Evolutionary conservation across 108 stramenopile species (phyloP).

Genomic region (Schizochytrium sp.): DNA sequence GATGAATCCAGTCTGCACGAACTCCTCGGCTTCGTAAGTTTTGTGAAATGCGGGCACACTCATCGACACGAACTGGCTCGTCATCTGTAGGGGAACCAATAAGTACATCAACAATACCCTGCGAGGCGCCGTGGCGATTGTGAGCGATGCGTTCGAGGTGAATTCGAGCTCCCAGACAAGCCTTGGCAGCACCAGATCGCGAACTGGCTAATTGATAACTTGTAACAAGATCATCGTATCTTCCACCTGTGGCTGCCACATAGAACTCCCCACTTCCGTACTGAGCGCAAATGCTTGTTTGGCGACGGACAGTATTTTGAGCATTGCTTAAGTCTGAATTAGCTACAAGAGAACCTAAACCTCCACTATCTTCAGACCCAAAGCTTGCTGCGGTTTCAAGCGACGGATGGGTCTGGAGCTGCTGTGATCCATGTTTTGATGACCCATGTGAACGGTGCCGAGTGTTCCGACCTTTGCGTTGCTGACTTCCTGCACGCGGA

Average conservation of each 20-base stretch:
- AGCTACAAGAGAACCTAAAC: too few relatives aligned
- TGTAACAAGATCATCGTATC: slow-evolving; percentile 4
- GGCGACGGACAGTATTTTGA: neutral
- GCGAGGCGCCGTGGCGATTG: neutral
- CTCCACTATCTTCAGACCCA: too few relatives aligned
- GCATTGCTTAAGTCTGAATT: neutral
- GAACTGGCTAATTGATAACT: slow-evolving; percentile 21
- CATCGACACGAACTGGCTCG: neutral
- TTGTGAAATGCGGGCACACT: neutral
- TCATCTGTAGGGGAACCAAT: slow-evolving; percentile 18
- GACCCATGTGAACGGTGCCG: neutral
- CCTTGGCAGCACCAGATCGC: neutral
- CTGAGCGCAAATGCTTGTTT: slow-evolving; percentile 23
- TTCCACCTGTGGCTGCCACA: slow-evolving; percentile 37
- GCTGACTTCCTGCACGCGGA: neutral
- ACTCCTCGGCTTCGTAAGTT: neutral
- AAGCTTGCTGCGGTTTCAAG: too few relatives aligned
- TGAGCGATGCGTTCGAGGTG: slow-evolving; percentile 46
- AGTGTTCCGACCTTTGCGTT: neutral
- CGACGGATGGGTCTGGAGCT: neutral
- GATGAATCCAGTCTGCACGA: slow-evolving; percentile 41
- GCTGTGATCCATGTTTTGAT: neutral
- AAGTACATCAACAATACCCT: neutral
- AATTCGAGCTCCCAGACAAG: neutral
- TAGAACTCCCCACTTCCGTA: neutral